Conservation (phyloP, 163 green algal species). For the Dunaliella salina region DNA sequence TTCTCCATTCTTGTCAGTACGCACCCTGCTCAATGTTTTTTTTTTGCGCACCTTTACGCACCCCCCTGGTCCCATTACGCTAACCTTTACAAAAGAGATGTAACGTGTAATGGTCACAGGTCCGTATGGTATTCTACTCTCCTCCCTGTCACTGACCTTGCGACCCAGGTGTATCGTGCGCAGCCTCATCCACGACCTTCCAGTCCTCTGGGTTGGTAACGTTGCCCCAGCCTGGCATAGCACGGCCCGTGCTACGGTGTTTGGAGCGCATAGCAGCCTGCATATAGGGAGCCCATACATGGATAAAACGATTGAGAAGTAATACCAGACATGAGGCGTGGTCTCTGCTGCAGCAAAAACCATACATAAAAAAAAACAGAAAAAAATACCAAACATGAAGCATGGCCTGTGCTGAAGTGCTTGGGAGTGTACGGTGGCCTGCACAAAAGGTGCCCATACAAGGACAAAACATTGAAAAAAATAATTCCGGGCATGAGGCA, state of each 20-base stretch:
- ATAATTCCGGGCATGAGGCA: neutral
- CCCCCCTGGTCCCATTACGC: too few relatives aligned
- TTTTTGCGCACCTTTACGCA: too few relatives aligned
- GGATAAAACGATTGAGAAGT: too few relatives aligned
- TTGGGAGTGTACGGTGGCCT: too few relatives aligned
- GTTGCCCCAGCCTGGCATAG: conserved; percentile 75
- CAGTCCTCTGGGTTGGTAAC: conserved; percentile 66
- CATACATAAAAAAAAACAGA: neutral
- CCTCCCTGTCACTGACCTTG: too few relatives aligned
- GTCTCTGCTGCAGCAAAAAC: neutral
- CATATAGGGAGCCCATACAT: neutral
- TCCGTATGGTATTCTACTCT: too few relatives aligned
- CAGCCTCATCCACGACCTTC: conserved; percentile 68
- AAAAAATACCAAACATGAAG: neutral
- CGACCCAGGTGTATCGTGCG: conserved; percentile 20
- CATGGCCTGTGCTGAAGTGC: neutral
- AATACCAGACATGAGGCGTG: neutral
- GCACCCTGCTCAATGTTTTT: too few relatives aligned
- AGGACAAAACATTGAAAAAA: too few relatives aligned
- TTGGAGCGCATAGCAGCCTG: conserved; percentile 4
- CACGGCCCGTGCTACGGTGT: conserved; percentile 8
- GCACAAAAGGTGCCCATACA: too few relatives aligned
- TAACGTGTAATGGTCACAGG: too few relatives aligned
- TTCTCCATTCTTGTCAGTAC: too few relatives aligned
- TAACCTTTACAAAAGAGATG: too few relatives aligned